Conservation (phyloP, 352 stramenopile species). For the Phytophthora pistaciae region DNA sequence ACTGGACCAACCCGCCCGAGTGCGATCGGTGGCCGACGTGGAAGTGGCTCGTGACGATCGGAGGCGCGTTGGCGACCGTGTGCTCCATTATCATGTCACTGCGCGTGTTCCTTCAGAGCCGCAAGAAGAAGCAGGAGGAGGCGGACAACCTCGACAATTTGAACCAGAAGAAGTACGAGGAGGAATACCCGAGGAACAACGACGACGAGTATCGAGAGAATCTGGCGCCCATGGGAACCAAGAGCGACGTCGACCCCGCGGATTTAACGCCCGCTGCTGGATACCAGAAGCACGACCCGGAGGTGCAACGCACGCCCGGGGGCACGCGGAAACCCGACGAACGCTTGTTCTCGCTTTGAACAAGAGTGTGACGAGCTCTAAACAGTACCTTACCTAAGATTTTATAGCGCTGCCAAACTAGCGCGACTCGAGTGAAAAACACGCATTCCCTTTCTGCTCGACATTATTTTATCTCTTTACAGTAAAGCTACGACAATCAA, state of each 20-base stretch:
- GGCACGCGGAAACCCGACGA: conserved; percentile 36
- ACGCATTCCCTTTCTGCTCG: not conserved
- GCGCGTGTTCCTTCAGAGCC: conserved; percentile 52
- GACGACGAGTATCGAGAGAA: conserved; percentile 22
- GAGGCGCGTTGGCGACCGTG: conserved; percentile 57
- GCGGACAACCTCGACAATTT: conserved; percentile 23
- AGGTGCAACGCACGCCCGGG: conserved; percentile 23
- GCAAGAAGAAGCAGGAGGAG: conserved; percentile 44
- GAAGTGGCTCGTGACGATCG: conserved; percentile 70
- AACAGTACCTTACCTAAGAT: conserved; percentile 17
- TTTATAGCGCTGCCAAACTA: conserved; percentile 28
- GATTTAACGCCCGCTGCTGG: conserved; percentile 39
- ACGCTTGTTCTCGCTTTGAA: conserved; percentile 47
- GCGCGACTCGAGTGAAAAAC: not conserved
- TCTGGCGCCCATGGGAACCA: conserved; percentile 21
- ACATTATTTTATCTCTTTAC: not conserved
- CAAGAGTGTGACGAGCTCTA: not conserved
- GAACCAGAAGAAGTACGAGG: conserved; percentile 22
- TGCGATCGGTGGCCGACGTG: conserved; percentile 62
- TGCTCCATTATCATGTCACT: conserved; percentile 66
- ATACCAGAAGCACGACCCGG: conserved; percentile 41
- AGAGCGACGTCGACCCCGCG: conserved; percentile 46
- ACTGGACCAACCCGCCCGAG: conserved; percentile 65
- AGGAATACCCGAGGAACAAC: conserved; percentile 17
- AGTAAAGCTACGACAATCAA: too few relatives aligned